These are phyloP conservation scores for Penicillium janthinellum DNA, from an alignment of 2,329 filamentous ascomycete genomes.

Conservation along the genomic window DNA sequence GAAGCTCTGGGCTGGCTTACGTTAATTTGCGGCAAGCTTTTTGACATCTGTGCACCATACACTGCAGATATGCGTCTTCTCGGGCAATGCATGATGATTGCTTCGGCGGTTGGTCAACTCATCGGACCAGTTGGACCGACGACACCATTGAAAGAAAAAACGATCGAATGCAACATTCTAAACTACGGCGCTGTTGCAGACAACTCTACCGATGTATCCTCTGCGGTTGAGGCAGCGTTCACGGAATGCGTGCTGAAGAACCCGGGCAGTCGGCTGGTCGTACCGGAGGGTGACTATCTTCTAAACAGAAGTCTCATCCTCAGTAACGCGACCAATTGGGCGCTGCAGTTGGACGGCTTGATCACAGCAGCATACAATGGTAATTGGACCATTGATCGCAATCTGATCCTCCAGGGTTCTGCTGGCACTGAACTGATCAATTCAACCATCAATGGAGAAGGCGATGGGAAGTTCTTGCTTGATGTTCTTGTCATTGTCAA, in stretches of 20 bases:
- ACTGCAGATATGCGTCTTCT: neutral
- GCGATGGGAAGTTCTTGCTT: constrained; percentile 33
- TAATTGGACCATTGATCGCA: constrained; percentile 32
- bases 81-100: neutral
- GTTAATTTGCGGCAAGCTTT: too few species aligned
- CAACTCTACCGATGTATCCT: constrained; percentile 15
- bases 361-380: constrained; percentile 35
- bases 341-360: constrained; percentile 38
- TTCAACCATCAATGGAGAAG: constrained; percentile 37
- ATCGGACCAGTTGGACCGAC: constrained; percentile 18
- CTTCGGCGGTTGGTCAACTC: constrained; percentile 2
- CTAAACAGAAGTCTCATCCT: constrained; percentile 30
- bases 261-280: constrained; percentile 29
- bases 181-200: constrained; percentile 17
- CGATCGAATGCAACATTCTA: constrained; percentile 15
- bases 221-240: constrained; percentile 24
- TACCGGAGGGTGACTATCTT: constrained; percentile 34
- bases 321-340: constrained; percentile 37
- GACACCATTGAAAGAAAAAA: constrained; percentile 11
- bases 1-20: neutral
- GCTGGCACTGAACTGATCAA: constrained; percentile 33
- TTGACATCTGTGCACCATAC: neutral
- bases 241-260: constrained; percentile 17
- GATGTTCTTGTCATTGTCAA: constrained; percentile 37
- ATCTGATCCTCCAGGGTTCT: constrained; percentile 33